Evolutionary conservation across 352 stramenopile species (phyloP).

Genomic region (Pythium sp.): DNA sequence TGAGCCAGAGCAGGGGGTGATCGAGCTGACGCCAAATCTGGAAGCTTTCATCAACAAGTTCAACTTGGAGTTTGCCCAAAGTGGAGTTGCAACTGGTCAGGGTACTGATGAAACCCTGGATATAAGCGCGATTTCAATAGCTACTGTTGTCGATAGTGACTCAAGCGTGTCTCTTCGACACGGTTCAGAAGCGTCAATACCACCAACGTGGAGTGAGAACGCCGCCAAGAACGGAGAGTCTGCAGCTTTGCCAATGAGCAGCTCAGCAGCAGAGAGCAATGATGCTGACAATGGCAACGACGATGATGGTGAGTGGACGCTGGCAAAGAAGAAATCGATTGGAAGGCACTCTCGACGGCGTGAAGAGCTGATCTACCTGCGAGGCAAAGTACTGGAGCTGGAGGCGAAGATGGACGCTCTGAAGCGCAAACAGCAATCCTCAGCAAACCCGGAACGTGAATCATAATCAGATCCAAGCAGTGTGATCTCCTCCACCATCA

Average conservation of each 20-base stretch:
- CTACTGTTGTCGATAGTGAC: neutral
- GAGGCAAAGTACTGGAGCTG: neutral
- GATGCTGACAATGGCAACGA: neutral
- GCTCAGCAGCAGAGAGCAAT: no score
- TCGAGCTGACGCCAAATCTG: neutral
- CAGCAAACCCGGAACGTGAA: neutral
- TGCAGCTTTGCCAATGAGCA: no score
- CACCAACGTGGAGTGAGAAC: neutral
- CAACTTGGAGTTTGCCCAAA: neutral
- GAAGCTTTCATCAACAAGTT: neutral
- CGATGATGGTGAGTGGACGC: neutral
- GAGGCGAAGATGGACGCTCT: neutral
- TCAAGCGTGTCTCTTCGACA: neutral
- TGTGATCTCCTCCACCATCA: neutral
- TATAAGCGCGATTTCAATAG: neutral
- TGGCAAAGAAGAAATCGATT: neutral
- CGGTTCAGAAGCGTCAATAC: neutral
- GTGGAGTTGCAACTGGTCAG: neutral
- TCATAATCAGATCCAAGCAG: neutral
- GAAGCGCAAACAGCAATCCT: neutral
- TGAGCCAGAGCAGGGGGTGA: neutral
- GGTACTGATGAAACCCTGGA: neutral
- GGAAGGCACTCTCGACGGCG: neutral
- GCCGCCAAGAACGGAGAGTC: no score
- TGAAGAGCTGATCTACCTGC: slow-evolving; percentile 2